Base-by-base conservation (phyloP, 495 filamentous ascomycete genomes). In the Neurospora pannonica region DNA sequence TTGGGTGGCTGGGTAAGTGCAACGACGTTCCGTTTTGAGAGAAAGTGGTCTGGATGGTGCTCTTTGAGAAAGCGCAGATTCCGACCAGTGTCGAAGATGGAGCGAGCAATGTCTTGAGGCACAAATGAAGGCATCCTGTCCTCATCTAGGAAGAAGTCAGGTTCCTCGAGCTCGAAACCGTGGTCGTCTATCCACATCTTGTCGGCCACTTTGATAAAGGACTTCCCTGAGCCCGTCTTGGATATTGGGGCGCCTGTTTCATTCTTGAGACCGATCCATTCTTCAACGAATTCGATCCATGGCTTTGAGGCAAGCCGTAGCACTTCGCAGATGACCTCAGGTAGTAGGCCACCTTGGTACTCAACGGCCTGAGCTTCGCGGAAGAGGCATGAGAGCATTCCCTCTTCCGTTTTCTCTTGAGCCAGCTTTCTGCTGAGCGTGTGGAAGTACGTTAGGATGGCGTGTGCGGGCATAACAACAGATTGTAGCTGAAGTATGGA, bases 1-100 rank as follows among this genome's bases (percentile, higher is more conserved):
- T 77, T 81, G 3, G 92, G 90, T 42, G 88, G 85, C 31, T 84
- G 81, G 24, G 84, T 79, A n/a, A 78, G 78, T 21, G 76, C 78
- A 38, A 88, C 81, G 13, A 83, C 78, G 54, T 87, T 85, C 38
- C 82, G 77, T 70, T 83, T 86, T 28, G 89, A 86, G 70, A 98
- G 84, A 0, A 93, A 92, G 81, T 98, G 94, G 7, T 91, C 86
- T n/a, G 93, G 89, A 77, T 94, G 91, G 77, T 92, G 89, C 15
- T 83, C 84, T 73, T 90, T 88, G 24, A 98, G 83, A 72, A 97
- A 88, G 36, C 92, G 87, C 70, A 97, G 81, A 76, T 91, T 94
- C 75, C 89, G 87, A 2, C 93, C 94, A 21, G 88, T 92, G 78
- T 98, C 94, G 72, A 92, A 94, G 19, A 94, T 88, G 17, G 85